Conservation (phyloP, 2,329 filamentous ascomycete species). For the Ceratocystis huliohia region DNA sequence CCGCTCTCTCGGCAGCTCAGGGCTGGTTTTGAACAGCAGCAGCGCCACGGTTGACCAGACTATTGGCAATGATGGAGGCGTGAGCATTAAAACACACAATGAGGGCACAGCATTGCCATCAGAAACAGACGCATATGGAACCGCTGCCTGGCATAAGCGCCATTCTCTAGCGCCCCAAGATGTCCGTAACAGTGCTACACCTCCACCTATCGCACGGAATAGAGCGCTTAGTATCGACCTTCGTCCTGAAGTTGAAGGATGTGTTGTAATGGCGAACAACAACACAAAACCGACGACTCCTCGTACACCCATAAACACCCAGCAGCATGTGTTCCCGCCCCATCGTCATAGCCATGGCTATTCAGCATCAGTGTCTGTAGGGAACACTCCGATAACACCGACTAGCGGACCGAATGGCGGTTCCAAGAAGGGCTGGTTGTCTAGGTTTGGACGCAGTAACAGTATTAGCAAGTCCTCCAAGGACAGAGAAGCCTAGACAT, state of each 20-base stretch:
- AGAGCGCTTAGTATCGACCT: conserved; percentile 21
- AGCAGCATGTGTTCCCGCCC: conserved; percentile 14
- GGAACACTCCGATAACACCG: conserved; percentile 11
- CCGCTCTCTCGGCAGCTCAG: conserved; percentile 34
- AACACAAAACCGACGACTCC: conserved; percentile 10
- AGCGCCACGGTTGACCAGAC: conserved; percentile 21
- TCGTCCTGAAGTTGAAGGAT: neutral
- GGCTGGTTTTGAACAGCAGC: conserved; percentile 20
- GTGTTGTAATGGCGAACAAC: conserved; percentile 4
- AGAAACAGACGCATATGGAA: conserved; percentile 27
- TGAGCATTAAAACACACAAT: conserved; percentile 18
- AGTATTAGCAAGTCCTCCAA: conserved; percentile 15
- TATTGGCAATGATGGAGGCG: conserved; percentile 16
- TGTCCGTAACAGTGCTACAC: conserved; percentile 39
- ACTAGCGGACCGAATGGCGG: conserved; percentile 11
- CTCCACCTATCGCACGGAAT: conserved; percentile 43
- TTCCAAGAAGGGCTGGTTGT: conserved; percentile 19
- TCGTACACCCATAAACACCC: conserved; percentile 11
- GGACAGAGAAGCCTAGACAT: neutral
- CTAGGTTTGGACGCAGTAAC: conserved; percentile 20
- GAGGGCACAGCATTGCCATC: conserved; percentile 17
- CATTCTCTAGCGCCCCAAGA: conserved; percentile 29
- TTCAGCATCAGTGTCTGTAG: conserved; percentile 12
- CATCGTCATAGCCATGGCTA: conserved; percentile 12
- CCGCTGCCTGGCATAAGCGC: conserved; percentile 32